Evolutionary conservation across 805 yeast genomes (phyloP).

Genomic region (Lipomyces japonicus): DNA sequence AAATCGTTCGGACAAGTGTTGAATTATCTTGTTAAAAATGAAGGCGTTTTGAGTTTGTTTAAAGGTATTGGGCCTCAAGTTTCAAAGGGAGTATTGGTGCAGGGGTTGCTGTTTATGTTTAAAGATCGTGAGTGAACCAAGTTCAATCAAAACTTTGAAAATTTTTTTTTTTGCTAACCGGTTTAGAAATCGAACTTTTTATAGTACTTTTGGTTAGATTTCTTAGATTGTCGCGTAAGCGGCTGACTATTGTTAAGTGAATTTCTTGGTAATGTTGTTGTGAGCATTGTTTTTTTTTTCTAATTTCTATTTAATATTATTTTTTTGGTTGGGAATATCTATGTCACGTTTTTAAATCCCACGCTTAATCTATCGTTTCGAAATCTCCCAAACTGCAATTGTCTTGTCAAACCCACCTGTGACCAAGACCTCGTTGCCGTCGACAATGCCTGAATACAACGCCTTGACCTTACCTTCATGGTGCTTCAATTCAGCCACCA

Average conservation of each 20-base stretch:
- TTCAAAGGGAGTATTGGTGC: constrained; percentile 75
- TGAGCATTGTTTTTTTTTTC: background rate
- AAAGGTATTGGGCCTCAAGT: constrained; percentile 80
- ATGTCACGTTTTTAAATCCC: background rate
- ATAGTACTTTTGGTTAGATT: constrained; percentile 29
- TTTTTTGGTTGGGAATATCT: background rate
- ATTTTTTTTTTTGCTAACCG: constrained; percentile 36
- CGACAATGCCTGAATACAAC: constrained; percentile 34
- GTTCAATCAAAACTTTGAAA: constrained; percentile 29
- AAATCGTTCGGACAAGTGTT: constrained; percentile 61
- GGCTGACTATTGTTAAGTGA: constrained; percentile 5
- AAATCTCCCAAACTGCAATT: constrained; percentile 37
- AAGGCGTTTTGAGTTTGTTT: constrained; percentile 64
- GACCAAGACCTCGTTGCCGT: constrained; percentile 42
- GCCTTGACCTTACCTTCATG: constrained; percentile 51
- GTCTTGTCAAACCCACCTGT: constrained; percentile 49
- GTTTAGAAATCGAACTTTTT: constrained; percentile 31
- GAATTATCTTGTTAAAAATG: constrained; percentile 55
- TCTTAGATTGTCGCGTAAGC: constrained; percentile 10
- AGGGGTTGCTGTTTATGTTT: constrained; percentile 77
- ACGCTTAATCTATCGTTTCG: constrained; percentile 6
- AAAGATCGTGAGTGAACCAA: constrained; percentile 49
- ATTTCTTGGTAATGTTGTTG: background rate
- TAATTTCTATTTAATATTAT: background rate
- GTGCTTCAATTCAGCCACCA: constrained; percentile 38